A percentile compares a stretch with the other conserved stretches of the same genome.
phyloP scores from a whole-genome alignment of 2,329 filamentous ascomycete species.

The Neobulgaria alba region DNA sequence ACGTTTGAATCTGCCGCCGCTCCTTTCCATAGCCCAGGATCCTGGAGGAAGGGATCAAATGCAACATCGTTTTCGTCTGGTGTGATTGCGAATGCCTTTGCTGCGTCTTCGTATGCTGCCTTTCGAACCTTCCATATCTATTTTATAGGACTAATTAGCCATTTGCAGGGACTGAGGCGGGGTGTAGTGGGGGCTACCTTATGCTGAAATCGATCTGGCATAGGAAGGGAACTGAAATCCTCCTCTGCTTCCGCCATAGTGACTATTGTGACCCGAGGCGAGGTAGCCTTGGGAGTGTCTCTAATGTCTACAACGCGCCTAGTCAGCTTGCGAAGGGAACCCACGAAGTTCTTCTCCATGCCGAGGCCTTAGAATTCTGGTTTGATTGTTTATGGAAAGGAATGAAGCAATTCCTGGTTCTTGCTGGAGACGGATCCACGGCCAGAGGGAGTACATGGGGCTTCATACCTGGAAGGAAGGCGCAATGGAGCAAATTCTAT shows the following conservation, averaged over 20 bases:
- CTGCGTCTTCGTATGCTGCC: slow-evolving; percentile 84
- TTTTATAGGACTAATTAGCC: slow-evolving; percentile 17
- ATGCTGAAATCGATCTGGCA: slow-evolving; percentile 74
- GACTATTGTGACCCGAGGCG: slow-evolving; percentile 3
- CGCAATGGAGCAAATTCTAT: not conserved
- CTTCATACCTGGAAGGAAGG: not conserved
- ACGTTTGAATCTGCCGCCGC: slow-evolving; percentile 94
- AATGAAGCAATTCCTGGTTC: no score
- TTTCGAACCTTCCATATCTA: slow-evolving; percentile 96
- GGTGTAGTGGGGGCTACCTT: slow-evolving; percentile 44
- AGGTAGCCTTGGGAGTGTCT: slow-evolving; percentile 12
- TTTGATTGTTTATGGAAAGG: not conserved
- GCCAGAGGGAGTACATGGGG: not conserved
- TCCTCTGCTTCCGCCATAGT: slow-evolving; percentile 75
- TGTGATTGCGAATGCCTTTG: slow-evolving; percentile 76
- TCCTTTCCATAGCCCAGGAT: slow-evolving; percentile 81
- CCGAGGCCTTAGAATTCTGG: not conserved
- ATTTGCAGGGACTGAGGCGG: slow-evolving; percentile 1
- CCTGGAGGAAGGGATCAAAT: slow-evolving; percentile 80
- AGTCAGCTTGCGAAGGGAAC: slow-evolving; percentile 22
- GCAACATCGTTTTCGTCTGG: slow-evolving; percentile 78
- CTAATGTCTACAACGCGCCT: slow-evolving; percentile 19
- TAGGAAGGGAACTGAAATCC: slow-evolving; percentile 70
- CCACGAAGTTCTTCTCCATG: slow-evolving; percentile 15
- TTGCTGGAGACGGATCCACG: not conserved